These are phyloP conservation scores for Xylaria digitata DNA, from an alignment of 2,329 filamentous ascomycete species.

Conservation along the genomic window DNA sequence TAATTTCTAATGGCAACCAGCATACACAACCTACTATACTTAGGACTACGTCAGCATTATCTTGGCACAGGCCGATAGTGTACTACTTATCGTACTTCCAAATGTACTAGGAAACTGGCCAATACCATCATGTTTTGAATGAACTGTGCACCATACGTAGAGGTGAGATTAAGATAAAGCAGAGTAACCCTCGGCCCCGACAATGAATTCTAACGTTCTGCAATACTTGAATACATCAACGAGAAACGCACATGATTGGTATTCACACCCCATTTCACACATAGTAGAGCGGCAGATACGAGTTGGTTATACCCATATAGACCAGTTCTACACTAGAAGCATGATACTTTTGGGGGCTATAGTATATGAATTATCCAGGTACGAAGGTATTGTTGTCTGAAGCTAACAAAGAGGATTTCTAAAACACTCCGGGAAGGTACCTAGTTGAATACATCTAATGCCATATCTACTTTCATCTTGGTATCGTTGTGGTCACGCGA, in stretches of 20 bases:
- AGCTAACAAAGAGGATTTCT: neutral
- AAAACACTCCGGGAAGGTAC: no score
- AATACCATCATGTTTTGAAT: neutral
- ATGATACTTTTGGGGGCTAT: no score
- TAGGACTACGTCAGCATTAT: neutral
- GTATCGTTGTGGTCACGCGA: no score
- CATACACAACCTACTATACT: neutral
- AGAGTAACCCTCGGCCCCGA: neutral
- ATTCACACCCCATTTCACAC: neutral
- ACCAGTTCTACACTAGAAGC: no score
- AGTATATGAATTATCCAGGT: no score
- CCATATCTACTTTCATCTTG: no score
- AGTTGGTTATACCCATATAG: neutral
- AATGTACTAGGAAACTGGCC: no score
- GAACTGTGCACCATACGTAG: neutral
- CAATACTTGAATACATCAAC: neutral
- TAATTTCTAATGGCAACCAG: neutral
- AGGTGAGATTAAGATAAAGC: neutral
- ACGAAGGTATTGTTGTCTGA: neutral
- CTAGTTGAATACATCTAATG: no score
- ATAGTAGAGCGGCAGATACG: neutral
- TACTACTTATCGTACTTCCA: no score
- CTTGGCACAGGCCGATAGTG: neutral
- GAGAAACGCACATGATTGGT: neutral
- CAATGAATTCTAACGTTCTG: neutral